Evolutionary conservation across 495 filamentous ascomycete genomes (phyloP).

Genomic region (Darksidea phi): DNA sequence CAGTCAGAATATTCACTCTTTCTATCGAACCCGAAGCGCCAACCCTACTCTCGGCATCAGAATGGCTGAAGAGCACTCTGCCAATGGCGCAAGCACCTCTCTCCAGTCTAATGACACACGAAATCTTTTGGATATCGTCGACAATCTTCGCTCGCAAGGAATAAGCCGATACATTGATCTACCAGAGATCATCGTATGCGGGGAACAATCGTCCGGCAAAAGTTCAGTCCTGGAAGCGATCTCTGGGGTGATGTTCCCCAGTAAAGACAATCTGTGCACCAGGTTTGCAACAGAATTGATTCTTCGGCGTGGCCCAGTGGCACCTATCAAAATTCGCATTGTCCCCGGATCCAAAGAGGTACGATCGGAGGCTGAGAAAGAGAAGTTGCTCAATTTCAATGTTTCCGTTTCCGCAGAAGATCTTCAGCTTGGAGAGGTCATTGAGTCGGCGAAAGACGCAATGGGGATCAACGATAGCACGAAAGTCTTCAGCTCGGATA

Average conservation of each 20-base stretch:
- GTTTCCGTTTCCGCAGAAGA: too few relatives aligned
- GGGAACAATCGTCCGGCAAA: slow-evolving; percentile 21
- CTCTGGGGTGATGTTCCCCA: slow-evolving; percentile 3
- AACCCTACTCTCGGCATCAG: too few relatives aligned
- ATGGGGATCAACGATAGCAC: neutral
- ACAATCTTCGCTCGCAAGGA: slow-evolving; percentile 5
- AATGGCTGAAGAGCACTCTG: too few relatives aligned
- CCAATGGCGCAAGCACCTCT: too few relatives aligned
- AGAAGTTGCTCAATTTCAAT: too few relatives aligned
- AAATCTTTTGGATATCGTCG: slow-evolving; percentile 15
- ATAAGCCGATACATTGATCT: neutral
- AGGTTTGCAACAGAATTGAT: slow-evolving; percentile 16
- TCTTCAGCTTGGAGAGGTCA: neutral
- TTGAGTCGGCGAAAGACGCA: slow-evolving; percentile 5
- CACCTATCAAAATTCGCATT: too few relatives aligned
- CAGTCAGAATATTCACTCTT: too few relatives aligned
- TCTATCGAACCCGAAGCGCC: too few relatives aligned
- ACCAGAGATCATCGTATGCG: slow-evolving; percentile 15
- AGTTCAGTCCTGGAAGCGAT: slow-evolving; percentile 22
- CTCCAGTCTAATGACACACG: too few relatives aligned
- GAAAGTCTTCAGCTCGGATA: slow-evolving; percentile 5
- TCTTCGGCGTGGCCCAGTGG: neutral
- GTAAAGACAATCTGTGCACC: slow-evolving; percentile 11
- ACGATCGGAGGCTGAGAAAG: too few relatives aligned
- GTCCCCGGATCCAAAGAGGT: too few relatives aligned